phyloP scores from a whole-genome alignment of 2,329 filamentous ascomycete genomes.

The Fonsecaea erecta region DNA sequence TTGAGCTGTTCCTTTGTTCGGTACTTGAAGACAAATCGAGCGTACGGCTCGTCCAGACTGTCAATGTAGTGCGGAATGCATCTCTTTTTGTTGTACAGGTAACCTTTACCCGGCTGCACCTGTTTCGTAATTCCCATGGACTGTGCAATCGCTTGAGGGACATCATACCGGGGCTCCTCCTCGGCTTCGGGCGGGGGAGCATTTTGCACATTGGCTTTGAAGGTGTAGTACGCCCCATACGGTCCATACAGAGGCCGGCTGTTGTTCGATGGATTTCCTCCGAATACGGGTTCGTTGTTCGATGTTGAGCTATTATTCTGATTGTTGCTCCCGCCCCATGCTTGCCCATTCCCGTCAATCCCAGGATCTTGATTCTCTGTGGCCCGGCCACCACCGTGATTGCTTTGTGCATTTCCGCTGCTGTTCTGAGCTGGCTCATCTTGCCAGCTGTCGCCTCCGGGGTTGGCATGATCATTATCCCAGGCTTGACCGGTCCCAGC shows the following conservation, averaged over 20 bases:
- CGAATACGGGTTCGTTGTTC: slow-evolving; percentile 8
- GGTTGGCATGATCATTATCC: slow-evolving; percentile 12
- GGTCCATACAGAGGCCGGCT: slow-evolving; percentile 34
- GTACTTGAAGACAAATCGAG: slow-evolving; percentile 44
- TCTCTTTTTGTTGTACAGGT: slow-evolving; percentile 41
- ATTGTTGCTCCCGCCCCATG: slow-evolving; percentile 1
- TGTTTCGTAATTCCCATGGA: slow-evolving; percentile 37
- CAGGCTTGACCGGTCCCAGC: slow-evolving; percentile 8
- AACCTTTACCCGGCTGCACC: slow-evolving; percentile 40
- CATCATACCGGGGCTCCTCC: slow-evolving; percentile 37
- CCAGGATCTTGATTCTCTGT: slow-evolving; percentile 12
- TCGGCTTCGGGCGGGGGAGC: slow-evolving; percentile 27
- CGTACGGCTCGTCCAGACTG: slow-evolving; percentile 41
- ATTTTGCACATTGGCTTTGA: slow-evolving; percentile 18
- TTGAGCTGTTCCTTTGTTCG: slow-evolving; percentile 37
- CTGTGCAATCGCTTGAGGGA: slow-evolving; percentile 31
- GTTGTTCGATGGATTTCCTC: neutral
- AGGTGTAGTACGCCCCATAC: slow-evolving; percentile 35
- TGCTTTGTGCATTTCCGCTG: slow-evolving; percentile 10
- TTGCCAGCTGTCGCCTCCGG: slow-evolving; percentile 8
- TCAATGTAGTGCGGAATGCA: slow-evolving; percentile 41
- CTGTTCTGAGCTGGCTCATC: slow-evolving; percentile 12
- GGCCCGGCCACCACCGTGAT: slow-evolving; percentile 10
- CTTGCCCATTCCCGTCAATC: neutral
- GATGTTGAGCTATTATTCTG: slow-evolving; percentile 7